A percentile compares a stretch with the other conserved stretches of the same genome.
phyloP scores from a whole-genome alignment of 2,329 filamentous ascomycete species.

The Nemania sp. region DNA sequence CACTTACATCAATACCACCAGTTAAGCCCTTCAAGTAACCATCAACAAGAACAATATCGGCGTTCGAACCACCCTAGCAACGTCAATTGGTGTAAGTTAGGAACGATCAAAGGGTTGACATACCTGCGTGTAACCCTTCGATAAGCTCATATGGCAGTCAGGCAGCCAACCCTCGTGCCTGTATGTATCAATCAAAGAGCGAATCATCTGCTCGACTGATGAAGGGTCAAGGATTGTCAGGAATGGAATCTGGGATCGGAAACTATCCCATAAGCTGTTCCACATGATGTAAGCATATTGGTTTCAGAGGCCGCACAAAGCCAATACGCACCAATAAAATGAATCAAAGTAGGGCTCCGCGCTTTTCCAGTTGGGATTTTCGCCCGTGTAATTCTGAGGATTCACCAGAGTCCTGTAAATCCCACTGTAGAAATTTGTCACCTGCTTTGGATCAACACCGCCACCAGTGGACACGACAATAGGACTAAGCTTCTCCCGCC shows the following conservation, averaged over 20 bases:
- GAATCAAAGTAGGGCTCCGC: slow-evolving; percentile 75
- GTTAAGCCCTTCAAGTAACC: slow-evolving; percentile 68
- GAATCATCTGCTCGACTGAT: slow-evolving; percentile 68
- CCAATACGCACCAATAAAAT: slow-evolving; percentile 66
- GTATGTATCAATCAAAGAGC: slow-evolving; percentile 74
- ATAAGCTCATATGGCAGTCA: slow-evolving; percentile 77
- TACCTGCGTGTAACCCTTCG: slow-evolving; percentile 71
- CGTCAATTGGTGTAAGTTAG: slow-evolving; percentile 16
- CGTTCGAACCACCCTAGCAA: slow-evolving; percentile 71
- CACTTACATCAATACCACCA: slow-evolving; percentile 52
- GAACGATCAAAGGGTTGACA: neutral
- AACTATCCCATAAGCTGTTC: slow-evolving; percentile 68
- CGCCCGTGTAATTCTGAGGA: slow-evolving; percentile 74
- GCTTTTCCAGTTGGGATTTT: slow-evolving; percentile 70
- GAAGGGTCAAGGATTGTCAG: slow-evolving; percentile 69
- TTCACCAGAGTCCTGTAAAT: slow-evolving; percentile 75
- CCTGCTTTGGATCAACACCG: slow-evolving; percentile 57
- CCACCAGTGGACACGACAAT: slow-evolving; percentile 58
- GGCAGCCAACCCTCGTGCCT: slow-evolving; percentile 71
- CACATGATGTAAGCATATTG: slow-evolving; percentile 5
- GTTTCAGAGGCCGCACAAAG: neutral
- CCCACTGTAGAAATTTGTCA: slow-evolving; percentile 71
- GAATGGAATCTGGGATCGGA: slow-evolving; percentile 70
- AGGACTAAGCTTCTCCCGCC: slow-evolving; percentile 64
- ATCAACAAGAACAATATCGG: slow-evolving; percentile 70